Evolutionary conservation across 2,329 filamentous ascomycete genomes (phyloP).

Genomic region (Sclerotinia spermophila): DNA sequence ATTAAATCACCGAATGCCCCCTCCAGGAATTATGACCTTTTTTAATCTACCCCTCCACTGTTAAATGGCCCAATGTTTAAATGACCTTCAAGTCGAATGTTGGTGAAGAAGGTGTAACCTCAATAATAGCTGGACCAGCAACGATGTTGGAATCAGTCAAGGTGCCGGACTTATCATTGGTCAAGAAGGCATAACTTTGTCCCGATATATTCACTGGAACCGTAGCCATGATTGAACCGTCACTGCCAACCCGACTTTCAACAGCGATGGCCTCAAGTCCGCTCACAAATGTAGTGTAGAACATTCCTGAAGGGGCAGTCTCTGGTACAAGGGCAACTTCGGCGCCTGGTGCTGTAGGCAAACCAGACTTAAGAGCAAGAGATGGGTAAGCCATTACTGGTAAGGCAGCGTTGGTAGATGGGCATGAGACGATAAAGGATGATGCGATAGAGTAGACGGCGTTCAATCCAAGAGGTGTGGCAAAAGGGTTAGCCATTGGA

Average conservation of each 20-base stretch:
- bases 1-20: background rate
- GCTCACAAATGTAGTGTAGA: slow-evolving; percentile 39
- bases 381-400: slow-evolving; percentile 59
- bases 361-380: slow-evolving; percentile 38
- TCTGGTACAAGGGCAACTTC: slow-evolving; percentile 31
- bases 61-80: background rate
- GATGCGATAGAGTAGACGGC: slow-evolving; percentile 62
- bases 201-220: slow-evolving; percentile 38
- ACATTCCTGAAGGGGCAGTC: slow-evolving; percentile 27
- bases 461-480: slow-evolving; percentile 55
- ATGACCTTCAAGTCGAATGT: slow-evolving; percentile 29
- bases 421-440: slow-evolving; percentile 57
- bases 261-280: slow-evolving; percentile 37
- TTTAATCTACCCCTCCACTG: background rate
- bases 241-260: slow-evolving; percentile 33
- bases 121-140: slow-evolving; percentile 40
- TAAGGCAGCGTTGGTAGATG: slow-evolving; percentile 49
- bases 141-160: slow-evolving; percentile 40
- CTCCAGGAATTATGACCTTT: no score
- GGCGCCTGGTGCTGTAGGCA: slow-evolving; percentile 27
- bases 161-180: slow-evolving; percentile 37
- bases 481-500: slow-evolving; percentile 58
- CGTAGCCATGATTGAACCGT: slow-evolving; percentile 30
- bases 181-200: slow-evolving; percentile 43
- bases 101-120: slow-evolving; percentile 34